Base-by-base conservation (phyloP, 495 filamentous ascomycete species). In the Bombardia bombarda region DNA sequence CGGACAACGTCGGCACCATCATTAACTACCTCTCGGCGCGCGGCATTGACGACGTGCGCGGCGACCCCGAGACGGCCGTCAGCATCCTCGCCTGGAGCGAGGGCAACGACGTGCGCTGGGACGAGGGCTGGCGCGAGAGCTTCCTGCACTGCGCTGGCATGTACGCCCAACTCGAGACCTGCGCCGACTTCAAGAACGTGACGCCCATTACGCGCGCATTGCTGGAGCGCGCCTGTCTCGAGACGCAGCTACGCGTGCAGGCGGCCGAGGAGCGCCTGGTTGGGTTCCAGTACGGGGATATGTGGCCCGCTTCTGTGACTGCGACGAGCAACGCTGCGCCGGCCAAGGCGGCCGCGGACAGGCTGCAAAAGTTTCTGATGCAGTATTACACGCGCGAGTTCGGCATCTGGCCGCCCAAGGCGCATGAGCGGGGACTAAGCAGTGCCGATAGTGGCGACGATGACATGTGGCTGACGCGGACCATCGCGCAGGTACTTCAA, bases 111-210 rank as follows among this genome's bases (percentile, higher is more conserved):
- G 74, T 84, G 3, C 72, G 73, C 16, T 80, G 80, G 70, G 70
- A 77, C 19, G 72, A 79, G 44, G 78, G 81, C 14, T 87, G 81
- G 73, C 68, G 72, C 3, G 82, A 86, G 55, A 69, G 77, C 14
- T 87, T 82, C 53, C 67, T 78, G 9, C 83, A 87, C 44, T 77
- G 74, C 47, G 77, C 73, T 12, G 83, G 83, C 10, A 78, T 84
- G 79, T 71, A 77, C 45, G 61, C 72, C 19, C 68, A 65, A 4
- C 52, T 83, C 17, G 73, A 80, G 49, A 55, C 61, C 1, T 67
- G 68, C 26, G 65, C 67, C 2, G 81, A 84, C 50, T 84, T 74
- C 61, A 66, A 65, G 30, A 60, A 67, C 42, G 57, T 86, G 36
- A 78, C 78, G 2, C 56, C 73, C 2, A 74, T 82, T 37, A 83